Percentiles rank a stretch among this genome's conserved stretches.
phyloP scores from a whole-genome alignment of 192 early-diverging fungal species.

The Funneliformis mosseae region DNA sequence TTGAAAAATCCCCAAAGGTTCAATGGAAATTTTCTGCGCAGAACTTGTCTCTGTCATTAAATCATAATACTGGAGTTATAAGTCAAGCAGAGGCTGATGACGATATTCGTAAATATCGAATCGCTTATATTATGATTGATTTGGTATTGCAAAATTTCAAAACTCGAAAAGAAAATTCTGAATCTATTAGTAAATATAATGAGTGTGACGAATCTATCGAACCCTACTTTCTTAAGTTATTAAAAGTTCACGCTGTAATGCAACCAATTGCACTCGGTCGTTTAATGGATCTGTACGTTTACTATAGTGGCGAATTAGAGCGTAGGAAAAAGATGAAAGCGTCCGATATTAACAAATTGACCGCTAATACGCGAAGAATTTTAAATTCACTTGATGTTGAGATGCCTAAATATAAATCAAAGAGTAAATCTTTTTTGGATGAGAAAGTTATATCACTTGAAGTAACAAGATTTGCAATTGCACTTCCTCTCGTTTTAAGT shows the following conservation, averaged over 20 bases:
- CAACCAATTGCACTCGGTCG: slow-evolving; percentile 69
- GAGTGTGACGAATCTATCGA: slow-evolving; percentile 40
- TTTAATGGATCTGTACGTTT: slow-evolving; percentile 64
- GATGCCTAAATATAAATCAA: slow-evolving; percentile 50
- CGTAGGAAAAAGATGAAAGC: slow-evolving; percentile 58
- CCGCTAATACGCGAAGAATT: slow-evolving; percentile 65
- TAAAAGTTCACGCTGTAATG: slow-evolving; percentile 71
- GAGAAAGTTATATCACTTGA: slow-evolving; percentile 53
- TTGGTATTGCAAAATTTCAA: slow-evolving; percentile 61
- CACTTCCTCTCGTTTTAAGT: slow-evolving; percentile 60
- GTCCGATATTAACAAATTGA: slow-evolving; percentile 58
- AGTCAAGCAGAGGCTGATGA: slow-evolving; percentile 39
- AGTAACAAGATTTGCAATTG: slow-evolving; percentile 59
- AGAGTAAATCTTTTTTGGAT: slow-evolving; percentile 56
- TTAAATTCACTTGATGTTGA: slow-evolving; percentile 67
- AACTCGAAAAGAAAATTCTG: not conserved
- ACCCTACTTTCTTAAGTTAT: slow-evolving; percentile 55
- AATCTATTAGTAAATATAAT: slow-evolving; percentile 28
- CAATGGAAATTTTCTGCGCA: slow-evolving; percentile 58
- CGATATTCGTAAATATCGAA: slow-evolving; percentile 47
- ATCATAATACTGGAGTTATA: slow-evolving; percentile 46
- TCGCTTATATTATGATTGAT: slow-evolving; percentile 69
- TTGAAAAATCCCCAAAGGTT: slow-evolving; percentile 24
- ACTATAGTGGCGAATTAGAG: slow-evolving; percentile 68
- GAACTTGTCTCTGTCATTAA: slow-evolving; percentile 62